phyloP scores from a whole-genome alignment of 805 yeast species.

The Yamadazyma sp. region DNA sequence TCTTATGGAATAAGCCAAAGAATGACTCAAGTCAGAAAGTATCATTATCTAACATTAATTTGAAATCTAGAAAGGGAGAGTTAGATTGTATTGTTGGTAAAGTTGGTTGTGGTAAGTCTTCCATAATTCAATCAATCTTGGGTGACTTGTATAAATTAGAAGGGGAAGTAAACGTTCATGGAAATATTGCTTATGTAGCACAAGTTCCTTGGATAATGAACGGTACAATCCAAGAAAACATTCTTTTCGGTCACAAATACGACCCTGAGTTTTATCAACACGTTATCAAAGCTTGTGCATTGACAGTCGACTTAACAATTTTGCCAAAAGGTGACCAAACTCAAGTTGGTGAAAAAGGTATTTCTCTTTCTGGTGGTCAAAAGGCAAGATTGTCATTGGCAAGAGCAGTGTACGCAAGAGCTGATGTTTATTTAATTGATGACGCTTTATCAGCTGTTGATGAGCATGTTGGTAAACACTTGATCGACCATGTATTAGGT shows the following conservation, averaged over 20 bases:
- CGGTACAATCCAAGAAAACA: constrained; percentile 87
- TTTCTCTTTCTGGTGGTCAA: constrained; percentile 95
- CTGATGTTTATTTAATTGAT: constrained; percentile 86
- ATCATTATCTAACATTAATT: constrained; percentile 61
- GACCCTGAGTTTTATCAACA: constrained; percentile 78
- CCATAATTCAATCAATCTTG: constrained; percentile 70
- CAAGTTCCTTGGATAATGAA: constrained; percentile 98
- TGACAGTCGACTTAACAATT: constrained; percentile 69
- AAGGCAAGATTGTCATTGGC: constrained; percentile 94
- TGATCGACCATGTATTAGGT: constrained; percentile 80
- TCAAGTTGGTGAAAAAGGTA: constrained; percentile 96
- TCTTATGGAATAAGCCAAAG: constrained; percentile 75
- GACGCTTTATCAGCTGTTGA: constrained; percentile 97
- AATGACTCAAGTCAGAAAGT: constrained; percentile 50
- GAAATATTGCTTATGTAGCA: constrained; percentile 83
- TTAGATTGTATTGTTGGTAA: constrained; percentile 82
- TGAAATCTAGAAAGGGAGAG: constrained; percentile 69
- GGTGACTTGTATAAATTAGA: constrained; percentile 78
- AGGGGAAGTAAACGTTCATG: constrained; percentile 72
- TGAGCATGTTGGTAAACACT: constrained; percentile 90
- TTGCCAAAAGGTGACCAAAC: constrained; percentile 90
- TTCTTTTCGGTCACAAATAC: constrained; percentile 81
- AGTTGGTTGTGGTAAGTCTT: constrained; percentile 90
- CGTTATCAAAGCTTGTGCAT: constrained; percentile 86
- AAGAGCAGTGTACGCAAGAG: constrained; percentile 91